phyloP scores from a whole-genome alignment of 2,329 filamentous ascomycete genomes.

The Achaetomium macrosporum region DNA sequence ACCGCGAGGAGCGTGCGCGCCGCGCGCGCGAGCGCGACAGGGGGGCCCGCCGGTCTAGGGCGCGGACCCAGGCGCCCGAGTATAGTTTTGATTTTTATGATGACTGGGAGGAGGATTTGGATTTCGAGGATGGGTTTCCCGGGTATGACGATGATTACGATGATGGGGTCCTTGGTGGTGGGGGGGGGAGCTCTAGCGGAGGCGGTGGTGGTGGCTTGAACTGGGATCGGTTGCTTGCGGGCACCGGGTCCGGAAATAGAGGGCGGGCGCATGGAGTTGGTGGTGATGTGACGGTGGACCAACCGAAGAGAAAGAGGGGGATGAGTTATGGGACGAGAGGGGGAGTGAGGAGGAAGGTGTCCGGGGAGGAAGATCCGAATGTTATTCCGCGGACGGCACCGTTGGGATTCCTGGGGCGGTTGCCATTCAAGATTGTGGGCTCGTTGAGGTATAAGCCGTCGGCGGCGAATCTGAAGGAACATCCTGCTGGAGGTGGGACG shows the following conservation, averaged over 20 bases:
- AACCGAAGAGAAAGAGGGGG: slow-evolving; percentile 66
- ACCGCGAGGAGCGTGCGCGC: slow-evolving; percentile 66
- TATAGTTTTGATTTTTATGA: slow-evolving; percentile 96
- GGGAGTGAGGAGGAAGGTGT: slow-evolving; percentile 37
- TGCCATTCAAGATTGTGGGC: slow-evolving; percentile 81
- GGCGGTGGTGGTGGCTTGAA: slow-evolving; percentile 55
- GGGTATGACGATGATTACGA: slow-evolving; percentile 64
- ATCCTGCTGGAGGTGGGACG: slow-evolving; percentile 54
- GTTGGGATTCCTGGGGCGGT: slow-evolving; percentile 73
- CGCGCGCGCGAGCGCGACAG: slow-evolving; percentile 60
- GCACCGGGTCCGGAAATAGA: slow-evolving; percentile 43
- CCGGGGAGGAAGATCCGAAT: slow-evolving; percentile 67
- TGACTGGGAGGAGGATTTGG: slow-evolving; percentile 73
- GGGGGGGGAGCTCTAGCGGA: slow-evolving; percentile 48
- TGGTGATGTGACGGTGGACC: slow-evolving; percentile 43
- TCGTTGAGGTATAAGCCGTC: slow-evolving; percentile 84
- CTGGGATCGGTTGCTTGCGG: slow-evolving; percentile 74
- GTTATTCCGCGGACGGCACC: slow-evolving; percentile 85
- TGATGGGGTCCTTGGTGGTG: slow-evolving; percentile 32
- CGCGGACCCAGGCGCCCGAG: slow-evolving; percentile 44
- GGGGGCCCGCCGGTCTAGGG: slow-evolving; percentile 41
- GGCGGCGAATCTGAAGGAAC: slow-evolving; percentile 82
- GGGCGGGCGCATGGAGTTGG: slow-evolving; percentile 24
- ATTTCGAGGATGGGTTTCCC: slow-evolving; percentile 49
- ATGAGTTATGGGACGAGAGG: slow-evolving; percentile 82